A percentile compares a stretch with the other conserved stretches of the same genome.
Conservation (phyloP, 345 rosid genomes). For the Populus davidiana region DNA sequence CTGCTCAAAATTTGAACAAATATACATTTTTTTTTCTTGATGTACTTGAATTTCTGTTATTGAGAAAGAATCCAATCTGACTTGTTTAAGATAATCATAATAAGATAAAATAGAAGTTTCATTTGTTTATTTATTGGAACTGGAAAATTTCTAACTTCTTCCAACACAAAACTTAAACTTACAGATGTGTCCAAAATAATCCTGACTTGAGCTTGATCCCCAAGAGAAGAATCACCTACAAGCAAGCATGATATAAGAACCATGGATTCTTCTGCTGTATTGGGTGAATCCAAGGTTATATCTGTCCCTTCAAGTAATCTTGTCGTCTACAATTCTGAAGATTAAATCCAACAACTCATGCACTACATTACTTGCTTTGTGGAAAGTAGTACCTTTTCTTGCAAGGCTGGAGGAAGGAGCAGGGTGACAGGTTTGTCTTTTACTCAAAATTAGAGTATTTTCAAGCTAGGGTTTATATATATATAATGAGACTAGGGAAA, state of each 20-base stretch:
- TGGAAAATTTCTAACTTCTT: conserved; percentile 18
- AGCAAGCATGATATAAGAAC: conserved; percentile 2
- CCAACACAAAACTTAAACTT: conserved; percentile 5
- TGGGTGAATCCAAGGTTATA: background rate
- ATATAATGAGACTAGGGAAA: too few relatives aligned
- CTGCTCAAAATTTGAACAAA: conserved; percentile 3
- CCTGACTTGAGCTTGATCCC: conserved; percentile 6
- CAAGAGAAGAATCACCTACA: background rate
- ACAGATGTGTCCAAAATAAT: conserved; percentile 26
- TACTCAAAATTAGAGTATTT: too few relatives aligned
- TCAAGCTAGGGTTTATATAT: too few relatives aligned
- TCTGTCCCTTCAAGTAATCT: background rate
- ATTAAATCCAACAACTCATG: background rate
- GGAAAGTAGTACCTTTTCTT: too few relatives aligned
- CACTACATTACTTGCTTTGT: background rate
- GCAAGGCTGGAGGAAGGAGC: too few relatives aligned
- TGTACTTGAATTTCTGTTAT: conserved; percentile 5
- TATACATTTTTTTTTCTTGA: conserved; percentile 2
- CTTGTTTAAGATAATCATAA: conserved; percentile 25
- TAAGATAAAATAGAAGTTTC: conserved; percentile 63
- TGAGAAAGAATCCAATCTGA: conserved; percentile 25
- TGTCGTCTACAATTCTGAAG: background rate
- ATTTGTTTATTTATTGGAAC: conserved; percentile 39
- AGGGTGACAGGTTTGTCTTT: too few relatives aligned
- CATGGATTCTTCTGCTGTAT: conserved; percentile 13